phyloP scores from a whole-genome alignment of 441 rosid genomes.

The Mallotus repandus region DNA sequence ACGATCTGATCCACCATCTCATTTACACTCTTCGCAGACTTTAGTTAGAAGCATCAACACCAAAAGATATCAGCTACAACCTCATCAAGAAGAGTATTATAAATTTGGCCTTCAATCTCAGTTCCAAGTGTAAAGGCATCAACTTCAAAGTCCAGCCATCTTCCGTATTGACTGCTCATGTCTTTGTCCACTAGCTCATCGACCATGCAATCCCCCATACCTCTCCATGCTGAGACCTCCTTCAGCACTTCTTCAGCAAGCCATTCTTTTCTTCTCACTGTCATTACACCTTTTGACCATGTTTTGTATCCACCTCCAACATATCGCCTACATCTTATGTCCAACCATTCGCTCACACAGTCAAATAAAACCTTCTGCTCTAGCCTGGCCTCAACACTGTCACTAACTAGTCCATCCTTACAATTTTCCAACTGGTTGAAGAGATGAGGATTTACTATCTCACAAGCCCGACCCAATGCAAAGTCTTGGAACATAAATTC shows the following conservation, averaged over 20 bases:
- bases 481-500: constrained; percentile 73
- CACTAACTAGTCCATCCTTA: constrained; percentile 32
- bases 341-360: constrained; percentile 67
- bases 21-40: background rate
- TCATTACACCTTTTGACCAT: constrained; percentile 48
- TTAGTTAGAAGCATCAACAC: constrained; percentile 16
- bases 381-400: constrained; percentile 35
- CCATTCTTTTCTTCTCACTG: constrained; percentile 49
- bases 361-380: constrained; percentile 63
- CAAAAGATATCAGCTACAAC: constrained; percentile 50
- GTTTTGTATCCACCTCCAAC: constrained; percentile 53
- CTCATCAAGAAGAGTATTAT: constrained; percentile 62
- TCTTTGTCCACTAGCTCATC: constrained; percentile 92
- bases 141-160: constrained; percentile 73
- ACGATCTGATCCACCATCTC: background rate
- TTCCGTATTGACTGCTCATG: constrained; percentile 80
- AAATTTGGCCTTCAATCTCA: constrained; percentile 58
- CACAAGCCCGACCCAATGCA: constrained; percentile 41
- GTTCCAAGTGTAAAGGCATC: constrained; percentile 60
- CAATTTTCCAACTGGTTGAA: constrained; percentile 61
- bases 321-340: constrained; percentile 48
- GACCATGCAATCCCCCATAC: constrained; percentile 77
- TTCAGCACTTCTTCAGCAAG: constrained; percentile 72
- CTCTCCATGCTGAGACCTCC: constrained; percentile 64
- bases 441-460: constrained; percentile 54